These are phyloP conservation scores for Labyrinthula sp. DNA, from an alignment of 352 stramenopile genomes.

Conservation along the genomic window DNA sequence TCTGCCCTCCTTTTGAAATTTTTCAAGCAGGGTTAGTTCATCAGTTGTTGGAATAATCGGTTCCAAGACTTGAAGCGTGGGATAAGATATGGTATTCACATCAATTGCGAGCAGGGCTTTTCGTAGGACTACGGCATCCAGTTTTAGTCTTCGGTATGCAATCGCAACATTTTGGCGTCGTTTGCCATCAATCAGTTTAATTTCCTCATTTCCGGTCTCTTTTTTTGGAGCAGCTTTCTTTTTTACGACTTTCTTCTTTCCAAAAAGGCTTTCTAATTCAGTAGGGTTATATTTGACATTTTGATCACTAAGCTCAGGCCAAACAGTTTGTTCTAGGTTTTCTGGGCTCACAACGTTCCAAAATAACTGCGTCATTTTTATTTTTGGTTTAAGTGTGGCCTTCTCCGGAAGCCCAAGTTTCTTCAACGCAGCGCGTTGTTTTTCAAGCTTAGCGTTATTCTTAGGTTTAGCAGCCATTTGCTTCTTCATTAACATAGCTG, in stretches of 20 bases:
- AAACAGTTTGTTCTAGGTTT: slow-evolving; percentile 24
- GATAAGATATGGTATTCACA: slow-evolving; percentile 3
- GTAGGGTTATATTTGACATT: slow-evolving; percentile 17
- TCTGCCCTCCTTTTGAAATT: slow-evolving; percentile 6
- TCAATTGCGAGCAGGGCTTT: slow-evolving; percentile 23
- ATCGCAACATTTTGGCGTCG: slow-evolving; percentile 36
- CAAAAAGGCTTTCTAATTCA: slow-evolving; percentile 15
- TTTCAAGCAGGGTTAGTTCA: slow-evolving; percentile 14
- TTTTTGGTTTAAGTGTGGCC: slow-evolving; percentile 11
- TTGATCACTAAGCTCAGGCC: slow-evolving; percentile 27
- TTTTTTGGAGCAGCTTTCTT: slow-evolving; percentile 19
- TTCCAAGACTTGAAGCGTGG: slow-evolving; percentile 5
- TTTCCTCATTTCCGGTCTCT: slow-evolving; percentile 13
- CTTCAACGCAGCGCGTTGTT: too few relatives aligned
- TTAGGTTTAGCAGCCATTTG: too few relatives aligned
- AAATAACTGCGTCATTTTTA: slow-evolving; percentile 25
- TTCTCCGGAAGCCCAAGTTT: slow-evolving; percentile 7
- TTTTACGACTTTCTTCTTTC: slow-evolving; percentile 1
- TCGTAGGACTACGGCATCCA: slow-evolving; percentile 5
- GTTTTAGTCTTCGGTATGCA: slow-evolving; percentile 27
- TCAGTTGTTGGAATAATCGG: slow-evolving; percentile 9
- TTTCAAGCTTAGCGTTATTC: too few relatives aligned
- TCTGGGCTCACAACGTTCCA: slow-evolving; percentile 17
- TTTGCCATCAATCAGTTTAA: slow-evolving; percentile 33
- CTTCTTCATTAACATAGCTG: too few relatives aligned